Base-by-base conservation (phyloP, 75 land plant species). In the Gnetum montanum region DNA sequence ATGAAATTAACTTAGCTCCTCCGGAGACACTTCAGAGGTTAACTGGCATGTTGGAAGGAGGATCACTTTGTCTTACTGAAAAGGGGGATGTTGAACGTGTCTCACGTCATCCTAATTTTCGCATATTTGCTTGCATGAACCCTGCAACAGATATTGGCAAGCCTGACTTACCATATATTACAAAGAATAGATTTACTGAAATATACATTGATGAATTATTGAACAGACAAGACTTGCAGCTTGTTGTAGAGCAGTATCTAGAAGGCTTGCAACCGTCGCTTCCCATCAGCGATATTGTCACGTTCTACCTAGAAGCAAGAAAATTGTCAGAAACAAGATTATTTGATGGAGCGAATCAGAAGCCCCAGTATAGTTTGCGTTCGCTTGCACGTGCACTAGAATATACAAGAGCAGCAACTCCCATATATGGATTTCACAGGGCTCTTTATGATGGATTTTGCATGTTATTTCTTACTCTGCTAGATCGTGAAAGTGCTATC, bases 71-170 rank as follows among this genome's bases (percentile, higher is more conserved):
- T 58, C 79, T 95, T 18, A 75, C 92, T 60, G 99, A 95, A 51
- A 85, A 85, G 49, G 99, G 99, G 8, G 99, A 95, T 59, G 62
- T 83, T 16, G 70, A 76, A 43, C 59, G 67, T 49, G 56, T 95
- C 8, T 22, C 31, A 1, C 81, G 99, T 18, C 97, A 95, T 79
- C 77, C 81, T 26, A 61, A 72, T 44, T 95, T 95, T 41, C 99
- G 97, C 15, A 25, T 95, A 41, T 95, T 95, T 76, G 92, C 85
- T 0, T 90, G 97, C 60, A 95, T 95, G 99, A 95, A 95, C 72
- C 99, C 99, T 69, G 99, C 99, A 35, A 90, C 92, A 27, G 99
- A 95, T 72, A 80, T 94, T 58, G 99, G 99, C 8, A 95, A 95
- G 67, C 68, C 78, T 1, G 97, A 95, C 46, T 59, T 95, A 31